Conservation (phyloP, 306 rosid species). For the Rosa lucieae region DNA sequence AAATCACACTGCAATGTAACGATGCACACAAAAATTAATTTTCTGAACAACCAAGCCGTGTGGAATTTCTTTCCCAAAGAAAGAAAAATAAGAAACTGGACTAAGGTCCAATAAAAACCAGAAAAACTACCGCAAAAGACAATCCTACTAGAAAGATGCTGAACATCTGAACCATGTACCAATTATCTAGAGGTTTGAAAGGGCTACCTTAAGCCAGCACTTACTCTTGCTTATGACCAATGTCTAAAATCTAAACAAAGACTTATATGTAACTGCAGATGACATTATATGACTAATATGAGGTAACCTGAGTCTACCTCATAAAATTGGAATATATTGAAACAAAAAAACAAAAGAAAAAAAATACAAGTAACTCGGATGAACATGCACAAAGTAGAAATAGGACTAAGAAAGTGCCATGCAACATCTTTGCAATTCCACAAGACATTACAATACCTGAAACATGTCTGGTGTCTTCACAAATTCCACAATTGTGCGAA, state of each 20-base stretch:
- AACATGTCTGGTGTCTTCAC: constrained; percentile 79
- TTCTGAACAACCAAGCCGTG: neutral
- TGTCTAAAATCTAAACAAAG: neutral
- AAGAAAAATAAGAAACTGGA: neutral
- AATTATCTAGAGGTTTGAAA: neutral
- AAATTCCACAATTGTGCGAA: constrained; percentile 75
- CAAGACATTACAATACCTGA: constrained; percentile 53
- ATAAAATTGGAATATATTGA: neutral
- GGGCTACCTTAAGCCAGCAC: neutral
- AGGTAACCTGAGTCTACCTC: neutral
- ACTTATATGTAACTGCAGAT: neutral
- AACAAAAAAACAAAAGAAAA: neutral
- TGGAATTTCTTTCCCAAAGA: neutral
- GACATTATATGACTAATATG: neutral
- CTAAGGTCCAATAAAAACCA: neutral
- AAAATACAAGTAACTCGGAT: neutral
- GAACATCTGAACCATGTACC: neutral
- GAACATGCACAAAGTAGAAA: neutral
- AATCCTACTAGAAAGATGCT: neutral
- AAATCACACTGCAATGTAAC: constrained; percentile 73
- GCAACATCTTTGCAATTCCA: neutral
- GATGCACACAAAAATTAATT: neutral
- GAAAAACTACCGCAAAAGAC: neutral
- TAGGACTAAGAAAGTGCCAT: neutral
- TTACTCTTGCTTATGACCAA: neutral